Percentiles rank a stretch among this genome's conserved stretches.
Conservation (phyloP, 2,329 filamentous ascomycete species). For the Hymenoscyphus fraxineus region DNA sequence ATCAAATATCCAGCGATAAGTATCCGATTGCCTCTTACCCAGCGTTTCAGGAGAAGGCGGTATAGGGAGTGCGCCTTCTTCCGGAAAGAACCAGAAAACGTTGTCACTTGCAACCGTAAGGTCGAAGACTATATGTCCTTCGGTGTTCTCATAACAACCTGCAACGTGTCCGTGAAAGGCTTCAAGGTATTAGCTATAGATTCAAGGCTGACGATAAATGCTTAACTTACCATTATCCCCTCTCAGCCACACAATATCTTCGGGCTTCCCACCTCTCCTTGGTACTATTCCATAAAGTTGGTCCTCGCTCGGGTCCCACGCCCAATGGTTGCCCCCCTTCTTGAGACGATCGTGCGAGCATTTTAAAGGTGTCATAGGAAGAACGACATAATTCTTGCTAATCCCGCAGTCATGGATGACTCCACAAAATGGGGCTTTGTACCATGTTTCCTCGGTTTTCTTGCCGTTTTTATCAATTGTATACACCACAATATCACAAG, state of each 20-base stretch:
- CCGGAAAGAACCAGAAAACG: conserved; percentile 27
- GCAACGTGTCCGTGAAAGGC: conserved; percentile 40
- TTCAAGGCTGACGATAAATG: background rate
- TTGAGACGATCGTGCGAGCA: conserved; percentile 42
- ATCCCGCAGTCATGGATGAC: conserved; percentile 51
- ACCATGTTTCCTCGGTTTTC: conserved; percentile 47
- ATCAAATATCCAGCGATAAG: conserved; percentile 34
- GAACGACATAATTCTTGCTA: conserved; percentile 45
- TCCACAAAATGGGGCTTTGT: conserved; percentile 48
- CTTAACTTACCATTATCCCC: conserved; percentile 46
- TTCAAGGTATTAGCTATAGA: conserved; percentile 7
- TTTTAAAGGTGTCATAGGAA: conserved; percentile 48
- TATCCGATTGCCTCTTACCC: conserved; percentile 27
- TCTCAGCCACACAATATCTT: conserved; percentile 51
- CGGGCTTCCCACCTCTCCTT: conserved; percentile 45
- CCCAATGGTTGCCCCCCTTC: conserved; percentile 47
- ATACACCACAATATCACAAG: conserved; percentile 44
- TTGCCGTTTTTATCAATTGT: conserved; percentile 42
- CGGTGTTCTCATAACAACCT: conserved; percentile 45
- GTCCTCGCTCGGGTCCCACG: conserved; percentile 51
- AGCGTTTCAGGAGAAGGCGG: conserved; percentile 18
- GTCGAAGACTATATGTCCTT: conserved; percentile 39
- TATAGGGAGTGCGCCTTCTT: conserved; percentile 10
- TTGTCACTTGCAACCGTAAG: conserved; percentile 24
- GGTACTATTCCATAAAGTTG: conserved; percentile 54